Base-by-base conservation (phyloP, 768 basidiomycete genomes). In the Naganishia friedmannii region DNA sequence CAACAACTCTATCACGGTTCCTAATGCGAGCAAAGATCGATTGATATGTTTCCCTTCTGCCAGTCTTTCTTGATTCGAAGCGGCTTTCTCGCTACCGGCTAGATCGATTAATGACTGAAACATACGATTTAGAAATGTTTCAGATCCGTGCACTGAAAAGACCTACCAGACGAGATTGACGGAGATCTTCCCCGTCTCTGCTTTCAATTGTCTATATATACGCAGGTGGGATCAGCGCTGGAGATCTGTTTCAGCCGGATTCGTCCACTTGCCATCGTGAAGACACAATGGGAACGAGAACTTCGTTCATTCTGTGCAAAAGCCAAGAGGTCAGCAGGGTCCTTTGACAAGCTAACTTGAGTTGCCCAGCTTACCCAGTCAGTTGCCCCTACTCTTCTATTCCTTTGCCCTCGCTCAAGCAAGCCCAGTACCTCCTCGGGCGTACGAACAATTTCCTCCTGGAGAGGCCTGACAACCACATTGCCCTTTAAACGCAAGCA, bases 361-460 rank as follows among this genome's bases (percentile, higher is more conserved):
- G n/a, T 1, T 76, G 32, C 19, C n/a, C 21, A 19, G 23, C 60
- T 42, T 42, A 63, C 60, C 79, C 79, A 80, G 58, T 80, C 79
- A 15, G 79, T 80, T 13, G 76, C 77, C 0, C 78, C 78, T 17
- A 75, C 73, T 48, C 74, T 73, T 34, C 79, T 58, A 19, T 76
- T 71, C 21, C 71, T 74, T 37, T 78, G 77, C 3, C 79, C 79
- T 51, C 91, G 83, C 53, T 86, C 81, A n/a, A 99, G 80, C 73
- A 90, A 89, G 19, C 83, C 83, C 37, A 98, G 81, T 68, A 88
- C 88, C 75, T 97, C 92, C 51, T 88, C 85, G 21, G 90, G 79
- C 2, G 88, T 89, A 87, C 90, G 95, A 56, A 88, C 85, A 56
- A 84, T 83, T 66, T 90, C 86, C 1, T 89, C 84, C 65, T 93